Evolutionary conservation across 805 yeast genomes (phyloP).

Genomic region (Wickerhamomyces rabaulensis): DNA sequence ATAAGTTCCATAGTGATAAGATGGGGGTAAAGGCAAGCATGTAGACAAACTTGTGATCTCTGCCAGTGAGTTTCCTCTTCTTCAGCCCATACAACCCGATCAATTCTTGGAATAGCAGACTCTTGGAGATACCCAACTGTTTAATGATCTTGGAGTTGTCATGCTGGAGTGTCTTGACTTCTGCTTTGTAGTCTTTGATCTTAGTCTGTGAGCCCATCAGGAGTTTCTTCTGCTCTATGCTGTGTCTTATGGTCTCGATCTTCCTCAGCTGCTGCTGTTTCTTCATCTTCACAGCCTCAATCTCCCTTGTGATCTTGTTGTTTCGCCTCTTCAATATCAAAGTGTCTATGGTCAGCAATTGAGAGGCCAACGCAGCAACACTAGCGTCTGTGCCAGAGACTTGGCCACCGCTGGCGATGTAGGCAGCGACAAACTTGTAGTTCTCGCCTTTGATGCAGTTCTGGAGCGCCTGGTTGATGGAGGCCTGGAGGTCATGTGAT

Average conservation of each 20-base stretch:
- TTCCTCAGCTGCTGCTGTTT: neutral
- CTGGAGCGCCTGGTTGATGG: conserved; percentile 11
- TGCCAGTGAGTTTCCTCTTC: conserved; percentile 13
- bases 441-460: conserved; percentile 14
- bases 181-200: neutral
- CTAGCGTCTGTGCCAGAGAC: conserved; percentile 1
- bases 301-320: conserved; percentile 9
- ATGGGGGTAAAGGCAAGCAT: conserved; percentile 21
- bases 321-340: conserved; percentile 13
- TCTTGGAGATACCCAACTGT: conserved; percentile 19
- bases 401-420: conserved; percentile 1
- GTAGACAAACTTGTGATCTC: conserved; percentile 6
- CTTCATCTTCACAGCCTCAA: conserved; percentile 3
- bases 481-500: conserved; percentile 1
- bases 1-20: conserved; percentile 10
- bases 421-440: conserved; percentile 6
- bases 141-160: conserved; percentile 14
- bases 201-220: neutral
- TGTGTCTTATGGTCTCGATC: neutral
- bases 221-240: neutral
- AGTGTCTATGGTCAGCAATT: conserved; percentile 20
- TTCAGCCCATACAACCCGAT: conserved; percentile 16
- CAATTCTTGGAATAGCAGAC: conserved; percentile 21
- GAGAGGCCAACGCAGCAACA: conserved; percentile 20
- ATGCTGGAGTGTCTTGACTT: conserved; percentile 1